A percentile compares a stretch with the other conserved stretches of the same genome.
phyloP scores from a whole-genome alignment of 2,329 filamentous ascomycete genomes.

The Aspergillus felis region DNA sequence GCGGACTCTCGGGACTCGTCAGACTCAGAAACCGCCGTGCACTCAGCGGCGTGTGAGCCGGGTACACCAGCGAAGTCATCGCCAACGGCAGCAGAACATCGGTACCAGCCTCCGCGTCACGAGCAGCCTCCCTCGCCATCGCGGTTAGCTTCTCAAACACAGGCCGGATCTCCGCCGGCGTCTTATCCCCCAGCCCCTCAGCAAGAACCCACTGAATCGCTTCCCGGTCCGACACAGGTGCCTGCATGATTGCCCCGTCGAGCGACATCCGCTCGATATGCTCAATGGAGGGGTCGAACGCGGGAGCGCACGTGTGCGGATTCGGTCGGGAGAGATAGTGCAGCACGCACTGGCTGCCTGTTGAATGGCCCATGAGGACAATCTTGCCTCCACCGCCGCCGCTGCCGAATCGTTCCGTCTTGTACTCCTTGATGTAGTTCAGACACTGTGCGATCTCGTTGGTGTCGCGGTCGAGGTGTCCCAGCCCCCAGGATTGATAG shows the following conservation, averaged over 20 bases:
- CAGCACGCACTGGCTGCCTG: constrained; percentile 65
- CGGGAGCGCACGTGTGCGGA: constrained; percentile 29
- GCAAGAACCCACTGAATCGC: constrained; percentile 44
- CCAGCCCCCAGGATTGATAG: constrained; percentile 53
- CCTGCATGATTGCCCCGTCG: constrained; percentile 75
- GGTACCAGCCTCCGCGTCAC: constrained; percentile 20
- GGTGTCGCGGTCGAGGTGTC: constrained; percentile 51
- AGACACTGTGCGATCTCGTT: constrained; percentile 51
- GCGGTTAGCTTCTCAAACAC: constrained; percentile 31
- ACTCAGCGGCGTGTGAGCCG: constrained; percentile 44
- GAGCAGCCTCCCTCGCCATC: constrained; percentile 26
- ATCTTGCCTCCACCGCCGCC: constrained; percentile 45
- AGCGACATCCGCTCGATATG: constrained; percentile 49
- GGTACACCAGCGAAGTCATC: constrained; percentile 30
- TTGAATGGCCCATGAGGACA: constrained; percentile 65
- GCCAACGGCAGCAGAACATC: constrained; percentile 31
- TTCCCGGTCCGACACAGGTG: constrained; percentile 73
- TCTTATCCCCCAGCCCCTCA: constrained; percentile 23
- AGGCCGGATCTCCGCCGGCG: constrained; percentile 18
- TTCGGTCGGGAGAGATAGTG: constrained; percentile 54
- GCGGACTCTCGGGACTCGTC: constrained; percentile 49
- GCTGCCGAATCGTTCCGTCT: constrained; percentile 20
- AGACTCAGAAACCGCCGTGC: constrained; percentile 58
- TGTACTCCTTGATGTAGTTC: constrained; percentile 45
- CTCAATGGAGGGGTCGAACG: constrained; percentile 26